Evolutionary conservation across 176 grass and related monocot species (phyloP), one percentile per base, ranked within the genome.

Genomic region (Urochloa ruziziensis): DNA sequence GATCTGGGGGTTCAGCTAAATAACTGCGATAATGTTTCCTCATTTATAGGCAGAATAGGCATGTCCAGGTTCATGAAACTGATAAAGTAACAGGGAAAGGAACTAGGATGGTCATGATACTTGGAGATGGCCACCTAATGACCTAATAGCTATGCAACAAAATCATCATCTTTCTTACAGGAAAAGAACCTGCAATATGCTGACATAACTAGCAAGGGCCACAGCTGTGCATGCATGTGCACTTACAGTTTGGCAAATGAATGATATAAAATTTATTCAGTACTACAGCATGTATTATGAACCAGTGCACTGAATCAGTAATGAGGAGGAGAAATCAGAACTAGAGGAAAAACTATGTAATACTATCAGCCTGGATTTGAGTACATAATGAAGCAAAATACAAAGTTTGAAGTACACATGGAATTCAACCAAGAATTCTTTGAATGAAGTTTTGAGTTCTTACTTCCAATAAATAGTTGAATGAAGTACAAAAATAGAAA

Each of bases 221-320:
- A 73, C 10, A 19, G 39, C 27, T 4, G n/a, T n/a, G 16, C 16
- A 16, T 69, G 75, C 61, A 52, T 42, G 23, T 12, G 35, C 66
- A 56, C 62, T n/a, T 60, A 66, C 13, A 18, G 7, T 58, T 80
- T 60, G 25, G 67, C 24, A 23, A 53, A 52, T 85, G 69, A 34
- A 74, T 75, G 18, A 56, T 51, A 60, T 75, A 27, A 16, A 73
- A 51, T 25, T 13, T 80, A 67, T 75, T 53, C 70, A 80, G 66
- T 18, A 63, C 47, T 53, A 62, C 17, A 17, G 21, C 15, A 28
- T 62, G 19, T 49, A 51, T 62, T 32, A 56, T 32, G 18, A 78
- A 48, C 62, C 34, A 42, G 54, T 25, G 19, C 78, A 75, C 25
- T 27, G 21, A 66, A 75, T 36, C 63, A 23, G 10, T 39, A 67